Percentiles rank a stretch among this genome's conserved stretches.
These are phyloP conservation scores for Microstegium vimineum DNA, from an alignment of 176 grass and related monocot genomes.

Conservation along the genomic window DNA sequence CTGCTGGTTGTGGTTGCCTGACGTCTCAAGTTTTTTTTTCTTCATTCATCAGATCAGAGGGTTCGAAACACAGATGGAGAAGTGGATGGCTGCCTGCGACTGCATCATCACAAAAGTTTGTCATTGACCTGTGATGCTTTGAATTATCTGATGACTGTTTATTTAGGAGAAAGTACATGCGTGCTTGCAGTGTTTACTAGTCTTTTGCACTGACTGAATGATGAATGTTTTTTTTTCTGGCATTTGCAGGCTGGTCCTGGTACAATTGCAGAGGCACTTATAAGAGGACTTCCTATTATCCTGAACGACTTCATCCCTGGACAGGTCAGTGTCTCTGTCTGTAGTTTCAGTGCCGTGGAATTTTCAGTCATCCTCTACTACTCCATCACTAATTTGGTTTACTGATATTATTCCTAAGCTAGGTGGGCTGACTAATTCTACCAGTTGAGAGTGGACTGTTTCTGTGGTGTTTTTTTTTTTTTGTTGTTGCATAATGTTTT, in stretches of 20 bases:
- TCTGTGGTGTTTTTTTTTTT: too few relatives aligned
- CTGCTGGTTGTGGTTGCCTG: too few relatives aligned
- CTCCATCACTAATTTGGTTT: neutral
- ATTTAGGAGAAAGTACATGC: neutral
- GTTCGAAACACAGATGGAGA: too few relatives aligned
- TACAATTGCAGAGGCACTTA: slow-evolving; percentile 83
- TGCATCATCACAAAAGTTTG: slow-evolving; percentile 85
- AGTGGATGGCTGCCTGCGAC: neutral
- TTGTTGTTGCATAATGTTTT: neutral
- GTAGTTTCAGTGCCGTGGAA: neutral
- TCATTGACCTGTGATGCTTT: neutral
- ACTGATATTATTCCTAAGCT: neutral
- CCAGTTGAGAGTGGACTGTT: neutral
- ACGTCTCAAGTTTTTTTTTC: neutral
- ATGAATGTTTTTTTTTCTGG: neutral
- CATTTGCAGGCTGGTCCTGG: slow-evolving; percentile 76
- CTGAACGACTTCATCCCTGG: slow-evolving; percentile 89
- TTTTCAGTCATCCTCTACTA: neutral
- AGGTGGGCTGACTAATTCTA: neutral
- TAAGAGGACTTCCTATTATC: slow-evolving; percentile 79
- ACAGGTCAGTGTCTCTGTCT: slow-evolving; percentile 40
- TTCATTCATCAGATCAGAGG: neutral
- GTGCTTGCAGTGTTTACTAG: neutral
- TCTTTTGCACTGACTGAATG: neutral
- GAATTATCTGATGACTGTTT: neutral